phyloP scores from a whole-genome alignment of 768 basidiomycete species.

The Termitomyces sp. region DNA sequence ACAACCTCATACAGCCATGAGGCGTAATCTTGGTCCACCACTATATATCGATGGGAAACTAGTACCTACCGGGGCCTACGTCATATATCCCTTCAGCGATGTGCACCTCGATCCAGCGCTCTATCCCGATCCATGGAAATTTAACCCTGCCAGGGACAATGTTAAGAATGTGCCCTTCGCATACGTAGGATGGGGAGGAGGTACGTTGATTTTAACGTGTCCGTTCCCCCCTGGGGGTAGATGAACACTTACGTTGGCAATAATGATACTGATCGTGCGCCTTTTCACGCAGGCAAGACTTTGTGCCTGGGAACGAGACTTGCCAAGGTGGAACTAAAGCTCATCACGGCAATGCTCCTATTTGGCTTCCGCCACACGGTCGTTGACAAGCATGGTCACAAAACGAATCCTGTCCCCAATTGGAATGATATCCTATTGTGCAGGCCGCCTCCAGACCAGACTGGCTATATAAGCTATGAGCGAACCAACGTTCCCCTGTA shows the following conservation, averaged over 20 bases:
- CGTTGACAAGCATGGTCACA: constrained; percentile 47
- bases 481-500: constrained; percentile 29
- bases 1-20: constrained; percentile 78
- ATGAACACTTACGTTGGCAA: constrained; percentile 4
- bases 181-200: constrained; percentile 78
- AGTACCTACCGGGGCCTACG: constrained; percentile 69
- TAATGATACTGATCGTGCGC: constrained; percentile 6
- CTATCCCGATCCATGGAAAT: constrained; percentile 75
- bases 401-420: constrained; percentile 46
- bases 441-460: constrained; percentile 46
- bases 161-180: constrained; percentile 41
- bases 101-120: constrained; percentile 69
- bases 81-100: constrained; percentile 76
- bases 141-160: constrained; percentile 57
- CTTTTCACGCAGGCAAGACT: constrained; percentile 48
- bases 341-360: constrained; percentile 62
- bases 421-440: constrained; percentile 77
- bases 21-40: constrained; percentile 71
- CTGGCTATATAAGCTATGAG: constrained; percentile 50
- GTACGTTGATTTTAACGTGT: constrained; percentile 34
- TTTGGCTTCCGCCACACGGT: constrained; percentile 56
- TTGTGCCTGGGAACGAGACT: constrained; percentile 69
- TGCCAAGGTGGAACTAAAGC: constrained; percentile 69
- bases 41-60: constrained; percentile 61
- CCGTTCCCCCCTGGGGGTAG: constrained; percentile 1